Percentiles rank a stretch among this genome's conserved stretches.
Evolutionary conservation across 164 flowering plant species (phyloP).

Genomic region (Echeveria elegans): DNA sequence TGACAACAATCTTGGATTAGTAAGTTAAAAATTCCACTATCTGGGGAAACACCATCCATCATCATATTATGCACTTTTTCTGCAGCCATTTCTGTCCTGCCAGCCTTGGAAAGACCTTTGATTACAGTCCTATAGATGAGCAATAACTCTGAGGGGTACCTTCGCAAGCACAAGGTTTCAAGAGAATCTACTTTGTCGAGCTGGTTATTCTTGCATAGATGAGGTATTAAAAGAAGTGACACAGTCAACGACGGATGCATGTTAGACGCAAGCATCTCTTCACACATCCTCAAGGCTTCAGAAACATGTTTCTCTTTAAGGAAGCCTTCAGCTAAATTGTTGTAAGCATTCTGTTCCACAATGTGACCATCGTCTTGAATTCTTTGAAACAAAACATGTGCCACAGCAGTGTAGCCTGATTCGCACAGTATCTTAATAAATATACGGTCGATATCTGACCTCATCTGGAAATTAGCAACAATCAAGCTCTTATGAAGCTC

Average conservation of each 20-base stretch:
- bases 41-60: constrained; percentile 25
- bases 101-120: constrained; percentile 33
- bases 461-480: constrained; percentile 15
- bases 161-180: constrained; percentile 26
- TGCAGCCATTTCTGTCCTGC: constrained; percentile 32
- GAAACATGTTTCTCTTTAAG: constrained; percentile 35
- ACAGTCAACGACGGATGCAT: constrained; percentile 27
- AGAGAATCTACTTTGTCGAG: constrained; percentile 31
- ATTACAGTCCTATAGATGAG: constrained; percentile 28
- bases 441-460: constrained; percentile 20
- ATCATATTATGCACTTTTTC: constrained; percentile 30
- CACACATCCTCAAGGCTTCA: constrained; percentile 40
- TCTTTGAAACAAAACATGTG: constrained; percentile 33
- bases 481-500: constrained; percentile 42
- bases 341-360: constrained; percentile 27
- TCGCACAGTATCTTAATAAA: constrained; percentile 45
- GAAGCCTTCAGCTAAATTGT: constrained; percentile 44
- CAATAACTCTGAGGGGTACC: constrained; percentile 17
- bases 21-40: constrained; percentile 25
- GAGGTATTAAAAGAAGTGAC: constrained; percentile 32
- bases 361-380: constrained; percentile 24
- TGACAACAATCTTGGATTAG: constrained; percentile 41
- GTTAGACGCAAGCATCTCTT: constrained; percentile 27
- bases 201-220: constrained; percentile 28
- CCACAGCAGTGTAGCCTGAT: constrained; percentile 36